phyloP scores from a whole-genome alignment of 108 stramenopile genomes.

The Cylindrotheca closterium region DNA sequence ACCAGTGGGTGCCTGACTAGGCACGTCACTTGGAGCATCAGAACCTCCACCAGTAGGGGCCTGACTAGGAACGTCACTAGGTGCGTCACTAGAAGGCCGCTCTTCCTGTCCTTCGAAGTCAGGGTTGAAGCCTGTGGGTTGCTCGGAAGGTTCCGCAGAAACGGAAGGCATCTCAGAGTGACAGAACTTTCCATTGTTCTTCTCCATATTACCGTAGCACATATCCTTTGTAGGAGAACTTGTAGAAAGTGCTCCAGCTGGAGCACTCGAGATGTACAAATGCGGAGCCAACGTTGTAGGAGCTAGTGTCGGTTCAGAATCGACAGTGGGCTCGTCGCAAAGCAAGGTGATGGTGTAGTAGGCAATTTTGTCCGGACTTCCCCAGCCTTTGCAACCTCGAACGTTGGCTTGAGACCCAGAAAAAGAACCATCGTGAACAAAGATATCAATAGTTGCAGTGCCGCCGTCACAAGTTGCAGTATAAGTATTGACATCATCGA shows the following conservation, averaged over 20 bases:
- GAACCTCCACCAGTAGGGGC: neutral
- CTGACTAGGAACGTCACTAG: neutral
- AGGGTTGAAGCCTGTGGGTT: conserved; percentile 2
- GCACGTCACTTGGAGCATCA: conserved; percentile 12
- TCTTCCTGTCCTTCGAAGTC: neutral
- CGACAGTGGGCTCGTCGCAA: too few species aligned
- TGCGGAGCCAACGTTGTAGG: conserved; percentile 3
- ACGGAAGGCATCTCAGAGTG: conserved; percentile 37
- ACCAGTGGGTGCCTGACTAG: conserved; percentile 20
- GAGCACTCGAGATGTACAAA: conserved; percentile 4
- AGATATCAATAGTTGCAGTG: too few species aligned
- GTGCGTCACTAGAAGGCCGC: neutral
- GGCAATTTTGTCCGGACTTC: neutral
- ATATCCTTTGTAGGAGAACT: conserved; percentile 24
- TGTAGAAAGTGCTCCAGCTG: conserved; percentile 17
- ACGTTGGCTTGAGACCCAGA: neutral
- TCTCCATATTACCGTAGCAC: conserved; percentile 34
- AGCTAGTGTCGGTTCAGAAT: too few species aligned
- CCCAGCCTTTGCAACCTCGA: neutral
- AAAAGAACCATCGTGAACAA: neutral
- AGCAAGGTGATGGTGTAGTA: neutral
- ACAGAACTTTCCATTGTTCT: conserved; percentile 27
- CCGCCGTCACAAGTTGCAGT: conserved; percentile 1
- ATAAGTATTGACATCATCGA: neutral
- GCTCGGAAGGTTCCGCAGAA: conserved; percentile 25